Conservation (phyloP, 805 yeast species). For the Candida pseudoglaebosa region DNA sequence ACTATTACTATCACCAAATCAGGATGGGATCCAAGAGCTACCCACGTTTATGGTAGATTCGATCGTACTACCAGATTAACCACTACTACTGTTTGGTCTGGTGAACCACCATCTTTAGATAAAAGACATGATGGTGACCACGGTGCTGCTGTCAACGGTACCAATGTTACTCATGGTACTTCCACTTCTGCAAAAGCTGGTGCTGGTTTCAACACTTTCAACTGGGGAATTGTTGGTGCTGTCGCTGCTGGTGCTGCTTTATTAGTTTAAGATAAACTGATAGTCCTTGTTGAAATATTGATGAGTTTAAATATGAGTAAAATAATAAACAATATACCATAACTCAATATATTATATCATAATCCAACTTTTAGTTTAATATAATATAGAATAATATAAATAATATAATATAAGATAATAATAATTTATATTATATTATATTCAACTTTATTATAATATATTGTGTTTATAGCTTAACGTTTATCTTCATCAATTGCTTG, state of each 20-base stretch:
- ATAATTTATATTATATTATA: too few species aligned
- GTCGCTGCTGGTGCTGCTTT: slow-evolving; percentile 49
- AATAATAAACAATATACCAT: not conserved
- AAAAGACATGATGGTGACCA: slow-evolving; percentile 7
- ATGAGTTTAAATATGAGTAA: not conserved
- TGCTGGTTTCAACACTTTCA: slow-evolving; percentile 17
- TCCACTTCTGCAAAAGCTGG: slow-evolving; percentile 22
- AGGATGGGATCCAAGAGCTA: slow-evolving; percentile 16
- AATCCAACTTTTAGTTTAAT: not conserved
- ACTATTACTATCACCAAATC: slow-evolving; percentile 24
- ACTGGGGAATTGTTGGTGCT: slow-evolving; percentile 38
- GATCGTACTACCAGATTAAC: slow-evolving; percentile 33
- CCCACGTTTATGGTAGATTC: slow-evolving; percentile 32
- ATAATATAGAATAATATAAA: too few species aligned
- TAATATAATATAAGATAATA: too few species aligned
- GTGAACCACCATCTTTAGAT: slow-evolving; percentile 5
- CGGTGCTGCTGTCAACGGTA: slow-evolving; percentile 12
- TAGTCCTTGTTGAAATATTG: not conserved
- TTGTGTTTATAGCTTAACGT: too few species aligned
- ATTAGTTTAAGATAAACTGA: slow-evolving; percentile 34
- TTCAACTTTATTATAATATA: too few species aligned
- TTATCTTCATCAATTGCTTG: too few species aligned
- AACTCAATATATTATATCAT: not conserved
- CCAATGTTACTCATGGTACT: slow-evolving; percentile 17
- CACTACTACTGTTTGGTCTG: slow-evolving; percentile 25